Evolutionary conservation across 2,329 filamentous ascomycete genomes (phyloP).

Genomic region (Fusarium continuum): DNA sequence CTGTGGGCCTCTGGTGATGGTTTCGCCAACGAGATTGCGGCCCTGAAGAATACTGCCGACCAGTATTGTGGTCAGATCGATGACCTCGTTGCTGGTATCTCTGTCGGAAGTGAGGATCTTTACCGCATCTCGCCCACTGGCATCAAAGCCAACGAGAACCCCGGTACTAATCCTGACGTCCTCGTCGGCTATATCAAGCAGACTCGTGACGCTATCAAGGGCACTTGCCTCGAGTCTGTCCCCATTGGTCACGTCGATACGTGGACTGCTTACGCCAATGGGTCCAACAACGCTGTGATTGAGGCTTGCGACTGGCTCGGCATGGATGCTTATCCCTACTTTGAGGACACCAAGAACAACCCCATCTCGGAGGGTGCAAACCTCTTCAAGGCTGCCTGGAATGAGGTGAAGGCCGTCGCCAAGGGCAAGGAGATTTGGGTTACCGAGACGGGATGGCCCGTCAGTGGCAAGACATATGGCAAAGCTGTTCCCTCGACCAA

Average conservation of each 20-base stretch:
- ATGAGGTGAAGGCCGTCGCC: constrained; percentile 65
- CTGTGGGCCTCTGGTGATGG: constrained; percentile 81
- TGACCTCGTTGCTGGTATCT: constrained; percentile 79
- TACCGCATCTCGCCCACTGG: constrained; percentile 81
- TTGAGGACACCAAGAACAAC: constrained; percentile 75
- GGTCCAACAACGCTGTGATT: constrained; percentile 75
- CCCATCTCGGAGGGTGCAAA: constrained; percentile 68
- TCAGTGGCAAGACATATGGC: constrained; percentile 71
- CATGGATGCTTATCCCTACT: constrained; percentile 88
- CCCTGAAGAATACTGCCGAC: constrained; percentile 73
- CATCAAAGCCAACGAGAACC: constrained; percentile 67
- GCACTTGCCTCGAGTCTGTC: constrained; percentile 65
- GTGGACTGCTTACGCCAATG: constrained; percentile 82
- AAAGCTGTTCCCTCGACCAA: constrained; percentile 68
- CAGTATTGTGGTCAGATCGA: constrained; percentile 74
- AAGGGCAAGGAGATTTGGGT: constrained; percentile 81
- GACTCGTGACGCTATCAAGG: constrained; percentile 69
- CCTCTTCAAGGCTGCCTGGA: constrained; percentile 75
- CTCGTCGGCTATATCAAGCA: constrained; percentile 76
- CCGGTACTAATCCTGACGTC: constrained; percentile 69
- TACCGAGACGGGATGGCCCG: constrained; percentile 89
- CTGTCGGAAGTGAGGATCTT: constrained; percentile 86
- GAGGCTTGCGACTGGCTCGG: constrained; percentile 80
- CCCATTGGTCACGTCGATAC: constrained; percentile 88
- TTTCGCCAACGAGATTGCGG: constrained; percentile 78